phyloP scores from a whole-genome alignment of 768 basidiomycete genomes.

The Mycena albidolilacea region DNA sequence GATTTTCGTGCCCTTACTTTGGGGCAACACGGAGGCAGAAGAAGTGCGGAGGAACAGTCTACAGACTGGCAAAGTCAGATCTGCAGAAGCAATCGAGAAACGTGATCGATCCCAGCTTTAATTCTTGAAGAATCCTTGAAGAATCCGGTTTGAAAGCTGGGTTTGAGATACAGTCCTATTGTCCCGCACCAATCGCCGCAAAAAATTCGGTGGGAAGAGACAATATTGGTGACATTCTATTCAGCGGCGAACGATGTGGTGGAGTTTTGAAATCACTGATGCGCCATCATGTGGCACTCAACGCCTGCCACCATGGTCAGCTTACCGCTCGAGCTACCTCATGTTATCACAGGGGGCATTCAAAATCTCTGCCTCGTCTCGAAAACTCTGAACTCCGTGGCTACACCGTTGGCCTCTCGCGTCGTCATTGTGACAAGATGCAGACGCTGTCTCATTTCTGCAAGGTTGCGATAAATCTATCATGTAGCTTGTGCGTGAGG shows the following conservation, averaged over 20 bases:
- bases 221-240: no score
- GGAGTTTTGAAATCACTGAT: no score
- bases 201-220: no score
- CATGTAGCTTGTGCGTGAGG: background rate
- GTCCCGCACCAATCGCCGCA: no score
- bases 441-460: background rate
- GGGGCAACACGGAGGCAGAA: constrained; percentile 72
- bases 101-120: no score
- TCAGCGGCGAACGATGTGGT: no score
- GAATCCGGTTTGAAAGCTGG: no score
- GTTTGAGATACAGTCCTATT: no score
- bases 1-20: constrained; percentile 57
- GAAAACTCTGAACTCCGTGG: background rate
- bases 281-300: no score
- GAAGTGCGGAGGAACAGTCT: constrained; percentile 72
- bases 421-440: background rate
- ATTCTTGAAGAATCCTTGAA: no score
- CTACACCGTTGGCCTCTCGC: background rate
- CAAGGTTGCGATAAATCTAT: background rate
- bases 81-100: no score
- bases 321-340: background rate
- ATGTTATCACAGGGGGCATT: background rate
- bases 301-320: no score
- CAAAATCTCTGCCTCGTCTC: background rate
- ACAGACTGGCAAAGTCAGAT: constrained; percentile 66